phyloP scores from a whole-genome alignment of 108 stramenopile genomes.

The Cyclotella distinguenda region DNA sequence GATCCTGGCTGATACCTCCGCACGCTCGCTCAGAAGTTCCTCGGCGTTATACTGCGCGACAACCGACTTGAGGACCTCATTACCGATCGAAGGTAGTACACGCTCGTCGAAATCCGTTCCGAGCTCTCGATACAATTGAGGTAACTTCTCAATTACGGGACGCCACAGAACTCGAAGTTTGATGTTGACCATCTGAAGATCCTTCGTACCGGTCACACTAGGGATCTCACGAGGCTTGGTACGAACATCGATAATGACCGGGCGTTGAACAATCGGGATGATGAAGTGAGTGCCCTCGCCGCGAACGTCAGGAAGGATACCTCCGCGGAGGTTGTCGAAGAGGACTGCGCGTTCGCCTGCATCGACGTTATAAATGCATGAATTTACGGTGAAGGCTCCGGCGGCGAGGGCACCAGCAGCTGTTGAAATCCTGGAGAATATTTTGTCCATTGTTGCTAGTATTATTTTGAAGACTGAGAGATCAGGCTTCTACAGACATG shows the following conservation, averaged over 20 bases:
- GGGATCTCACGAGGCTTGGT: conserved; percentile 96
- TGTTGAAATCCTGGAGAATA: conserved; percentile 59
- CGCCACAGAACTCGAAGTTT: conserved; percentile 96
- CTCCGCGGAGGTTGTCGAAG: conserved; percentile 95
- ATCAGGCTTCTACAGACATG: too few species aligned
- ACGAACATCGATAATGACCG: conserved; percentile 95
- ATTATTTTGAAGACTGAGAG: too few species aligned
- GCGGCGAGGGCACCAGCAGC: conserved; percentile 72
- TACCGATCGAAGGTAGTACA: conserved; percentile 98
- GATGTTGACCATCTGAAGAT: conserved; percentile 99
- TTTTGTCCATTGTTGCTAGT: conserved; percentile 52
- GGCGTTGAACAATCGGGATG: conserved; percentile 87
- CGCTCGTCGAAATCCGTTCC: conserved; percentile 98
- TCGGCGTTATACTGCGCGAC: conserved; percentile 99
- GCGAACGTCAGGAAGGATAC: conserved; percentile 86
- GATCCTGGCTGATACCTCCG: conserved; percentile 91
- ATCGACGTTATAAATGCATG: conserved; percentile 94
- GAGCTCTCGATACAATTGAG: conserved; percentile 91
- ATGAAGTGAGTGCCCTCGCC: conserved; percentile 96
- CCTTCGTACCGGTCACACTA: conserved; percentile 97
- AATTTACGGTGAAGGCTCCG: conserved; percentile 78
- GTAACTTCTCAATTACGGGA: conserved; percentile 92
- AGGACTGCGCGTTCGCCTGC: conserved; percentile 98
- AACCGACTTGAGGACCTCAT: conserved; percentile 98
- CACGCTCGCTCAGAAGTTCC: conserved; percentile 98